A percentile compares a stretch with the other conserved stretches of the same genome.
Evolutionary conservation across 331 rosid species (phyloP).

Genomic region (Dryas integrifolia): DNA sequence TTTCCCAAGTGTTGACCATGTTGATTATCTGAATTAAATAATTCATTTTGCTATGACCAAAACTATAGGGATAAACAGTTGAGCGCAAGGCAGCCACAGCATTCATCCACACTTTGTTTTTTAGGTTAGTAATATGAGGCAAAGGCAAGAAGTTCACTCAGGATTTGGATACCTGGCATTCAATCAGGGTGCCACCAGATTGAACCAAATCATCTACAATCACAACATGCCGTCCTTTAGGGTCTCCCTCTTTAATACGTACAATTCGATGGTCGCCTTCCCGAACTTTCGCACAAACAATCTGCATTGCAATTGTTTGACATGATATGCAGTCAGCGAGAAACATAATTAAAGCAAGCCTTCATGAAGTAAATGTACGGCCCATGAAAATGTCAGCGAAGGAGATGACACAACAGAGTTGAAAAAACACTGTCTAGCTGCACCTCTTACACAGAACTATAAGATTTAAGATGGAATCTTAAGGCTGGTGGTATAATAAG

Average conservation of each 20-base stretch:
- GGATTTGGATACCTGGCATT: constrained; percentile 74
- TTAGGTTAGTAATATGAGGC: not conserved
- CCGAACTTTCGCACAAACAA: constrained; percentile 96
- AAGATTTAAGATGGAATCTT: not conserved
- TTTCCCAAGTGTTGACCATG: not conserved
- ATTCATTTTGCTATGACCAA: not conserved
- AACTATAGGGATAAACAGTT: not conserved
- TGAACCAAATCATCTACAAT: constrained; percentile 99
- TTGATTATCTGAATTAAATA: not conserved
- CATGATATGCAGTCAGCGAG: not conserved
- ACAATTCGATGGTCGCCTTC: constrained; percentile 93
- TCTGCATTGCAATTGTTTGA: constrained; percentile 43
- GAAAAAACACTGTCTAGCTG: not conserved
- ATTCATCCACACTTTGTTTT: not conserved
- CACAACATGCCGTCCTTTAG: constrained; percentile 80
- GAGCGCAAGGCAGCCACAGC: not conserved
- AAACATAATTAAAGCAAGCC: not conserved
- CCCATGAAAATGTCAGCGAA: constrained; percentile 14
- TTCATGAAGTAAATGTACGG: not conserved
- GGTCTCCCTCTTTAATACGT: constrained; percentile 90
- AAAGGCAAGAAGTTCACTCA: constrained; percentile 8
- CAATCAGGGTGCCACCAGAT: constrained; percentile 92
- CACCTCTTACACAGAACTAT: not conserved
- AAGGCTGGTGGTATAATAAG: not conserved
- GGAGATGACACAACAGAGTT: not conserved